Evolutionary conservation across 2,329 filamentous ascomycete genomes (phyloP).

Genomic region (Microdochium nivale): DNA sequence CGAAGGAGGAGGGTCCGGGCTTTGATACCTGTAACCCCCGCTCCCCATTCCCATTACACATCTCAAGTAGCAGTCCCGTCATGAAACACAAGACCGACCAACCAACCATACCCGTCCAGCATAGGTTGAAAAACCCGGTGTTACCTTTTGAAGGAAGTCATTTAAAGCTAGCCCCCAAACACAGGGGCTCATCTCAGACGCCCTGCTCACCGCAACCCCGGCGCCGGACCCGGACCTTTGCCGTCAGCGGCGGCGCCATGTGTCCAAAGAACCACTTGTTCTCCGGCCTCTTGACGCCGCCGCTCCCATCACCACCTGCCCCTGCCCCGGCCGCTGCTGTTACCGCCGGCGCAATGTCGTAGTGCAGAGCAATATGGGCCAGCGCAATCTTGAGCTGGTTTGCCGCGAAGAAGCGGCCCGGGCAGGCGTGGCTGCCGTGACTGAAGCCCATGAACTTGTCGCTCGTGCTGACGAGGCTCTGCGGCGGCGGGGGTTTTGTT

Average conservation of each 20-base stretch:
- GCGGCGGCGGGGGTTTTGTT: conserved; percentile 6
- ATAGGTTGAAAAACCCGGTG: no score
- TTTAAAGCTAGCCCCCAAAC: no score
- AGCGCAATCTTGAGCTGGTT: conserved; percentile 27
- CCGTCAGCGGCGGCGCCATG: conserved; percentile 15
- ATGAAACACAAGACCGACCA: no score
- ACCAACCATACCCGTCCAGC: no score
- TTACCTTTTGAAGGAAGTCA: no score
- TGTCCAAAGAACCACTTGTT: conserved; percentile 20
- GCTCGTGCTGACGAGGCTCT: conserved; percentile 19
- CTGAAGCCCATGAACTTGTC: conserved; percentile 26
- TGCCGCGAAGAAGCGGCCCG: conserved; percentile 29
- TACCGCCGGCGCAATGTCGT: conserved; percentile 23
- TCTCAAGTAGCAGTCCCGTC: no score
- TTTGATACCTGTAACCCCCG: no score
- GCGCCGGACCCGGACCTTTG: conserved; percentile 12
- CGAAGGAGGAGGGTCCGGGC: no score
- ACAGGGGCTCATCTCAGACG: no score
- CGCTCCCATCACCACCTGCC: background rate
- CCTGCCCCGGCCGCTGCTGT: background rate
- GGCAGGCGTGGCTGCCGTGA: conserved; percentile 26
- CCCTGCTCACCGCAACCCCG: background rate
- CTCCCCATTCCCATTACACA: no score
- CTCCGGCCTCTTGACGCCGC: conserved; percentile 9
- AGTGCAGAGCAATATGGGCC: conserved; percentile 22